Percentiles rank a stretch among this genome's conserved stretches.
Evolutionary conservation across 306 rosid species (phyloP).

Genomic region (Ammopiptanthus mongolicus): DNA sequence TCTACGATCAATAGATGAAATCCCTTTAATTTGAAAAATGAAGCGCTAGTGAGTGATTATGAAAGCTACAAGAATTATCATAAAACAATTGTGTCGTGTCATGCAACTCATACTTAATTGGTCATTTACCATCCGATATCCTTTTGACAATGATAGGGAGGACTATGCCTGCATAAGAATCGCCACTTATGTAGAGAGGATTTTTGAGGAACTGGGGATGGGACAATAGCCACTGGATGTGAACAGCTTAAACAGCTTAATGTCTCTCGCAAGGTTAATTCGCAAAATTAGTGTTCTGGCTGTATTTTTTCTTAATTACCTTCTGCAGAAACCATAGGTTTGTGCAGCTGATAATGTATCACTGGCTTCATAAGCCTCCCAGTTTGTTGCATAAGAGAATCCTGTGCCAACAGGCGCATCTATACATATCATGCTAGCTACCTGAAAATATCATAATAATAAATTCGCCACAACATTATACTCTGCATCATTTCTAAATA

Average conservation of each 20-base stretch:
- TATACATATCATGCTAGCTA: not conserved
- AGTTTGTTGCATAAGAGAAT: not conserved
- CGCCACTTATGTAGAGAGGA: conserved; percentile 24
- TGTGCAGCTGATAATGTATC: not conserved
- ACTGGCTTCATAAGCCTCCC: not conserved
- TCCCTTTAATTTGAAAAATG: too few species aligned
- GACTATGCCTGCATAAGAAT: conserved; percentile 35
- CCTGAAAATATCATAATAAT: not conserved
- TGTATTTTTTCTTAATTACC: not conserved
- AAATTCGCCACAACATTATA: not conserved
- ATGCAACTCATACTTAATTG: too few species aligned
- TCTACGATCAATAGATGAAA: too few species aligned
- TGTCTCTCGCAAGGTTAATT: too few species aligned
- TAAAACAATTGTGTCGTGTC: too few species aligned
- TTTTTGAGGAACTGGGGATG: conserved; percentile 19
- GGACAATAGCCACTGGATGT: conserved; percentile 24
- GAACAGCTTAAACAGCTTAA: not conserved
- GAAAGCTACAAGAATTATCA: too few species aligned
- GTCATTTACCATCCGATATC: conserved; percentile 19
- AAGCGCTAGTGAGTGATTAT: too few species aligned
- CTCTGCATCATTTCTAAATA: not conserved
- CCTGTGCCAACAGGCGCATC: not conserved
- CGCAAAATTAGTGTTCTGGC: too few species aligned
- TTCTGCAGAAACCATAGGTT: not conserved
- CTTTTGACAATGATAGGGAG: conserved; percentile 14